Base-by-base conservation (phyloP, 2,329 filamentous ascomycete genomes). In the Fusarium ambrosium region DNA sequence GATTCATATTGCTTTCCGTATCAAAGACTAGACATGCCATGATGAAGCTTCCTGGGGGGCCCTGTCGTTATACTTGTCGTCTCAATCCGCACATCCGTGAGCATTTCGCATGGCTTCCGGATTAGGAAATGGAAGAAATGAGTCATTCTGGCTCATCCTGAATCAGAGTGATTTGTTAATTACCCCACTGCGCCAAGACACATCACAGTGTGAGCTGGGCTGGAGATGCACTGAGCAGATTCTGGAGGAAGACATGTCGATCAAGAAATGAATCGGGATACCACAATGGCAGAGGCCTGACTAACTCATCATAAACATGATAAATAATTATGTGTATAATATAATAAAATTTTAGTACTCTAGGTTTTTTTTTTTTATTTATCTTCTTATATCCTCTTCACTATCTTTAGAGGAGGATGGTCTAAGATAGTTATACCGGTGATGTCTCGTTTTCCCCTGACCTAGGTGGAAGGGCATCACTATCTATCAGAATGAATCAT, bases 101-200 rank as follows among this genome's bases (percentile, higher is more conserved):
- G 24, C 24, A 27, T 27, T 27, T 27, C 24, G 24, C 24, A 27
- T 27, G 24, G 24, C 24, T 27, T 27, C 24, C 24, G 48, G 34
- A 69, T 73, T 51, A 69, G 41, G 77, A 74, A 71, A 60, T 51
- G 39, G 18, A 37, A 66, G 55, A 66, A 78, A 81, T 82, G 81
- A 82, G 64, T 82, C 81, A 82, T 80, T 81, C 70, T 81, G 68
- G 76, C 75, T 81, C 80, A 81, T 75, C 29, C 67, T 76, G 72
- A 66, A 58, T 77, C 64, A 64, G 43, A 43, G 51, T 34, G 32
- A 61, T 24, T 37, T 7, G 24, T 27, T 27, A 27, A 18, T 9
- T 24, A 45, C 41, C 20, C 20, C 34, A 36, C 34, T 36, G 13
- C 34, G 34, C 34, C 13, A 36, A 36, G 13, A 36, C 29, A 32